A percentile compares a stretch with the other conserved stretches of the same genome.
Evolutionary conservation across 768 basidiomycete species (phyloP).

Genomic region (Leccinum arenicola): DNA sequence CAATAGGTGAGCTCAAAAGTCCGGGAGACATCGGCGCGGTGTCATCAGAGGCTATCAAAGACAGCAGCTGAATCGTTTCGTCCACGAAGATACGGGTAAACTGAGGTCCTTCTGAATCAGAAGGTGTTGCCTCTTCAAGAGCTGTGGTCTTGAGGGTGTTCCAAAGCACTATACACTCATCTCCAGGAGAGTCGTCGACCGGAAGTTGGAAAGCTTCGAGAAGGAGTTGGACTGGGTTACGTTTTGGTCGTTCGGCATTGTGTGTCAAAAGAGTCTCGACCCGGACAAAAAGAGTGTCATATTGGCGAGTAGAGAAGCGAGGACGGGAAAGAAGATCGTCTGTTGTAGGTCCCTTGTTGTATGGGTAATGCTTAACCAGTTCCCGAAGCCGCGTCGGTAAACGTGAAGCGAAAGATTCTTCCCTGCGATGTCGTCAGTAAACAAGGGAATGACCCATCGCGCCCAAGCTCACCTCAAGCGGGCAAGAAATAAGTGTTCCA

Average conservation of each 20-base stretch:
- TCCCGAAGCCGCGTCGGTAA: constrained; percentile 72
- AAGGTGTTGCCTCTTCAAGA: constrained; percentile 27
- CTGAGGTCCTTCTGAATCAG: constrained; percentile 32
- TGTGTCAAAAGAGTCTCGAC: constrained; percentile 53
- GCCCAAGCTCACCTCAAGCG: constrained; percentile 54
- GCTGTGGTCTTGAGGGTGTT: constrained; percentile 46
- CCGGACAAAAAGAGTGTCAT: constrained; percentile 65
- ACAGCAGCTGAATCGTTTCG: constrained; percentile 55
- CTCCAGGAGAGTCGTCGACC: constrained; percentile 31
- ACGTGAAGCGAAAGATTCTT: constrained; percentile 51
- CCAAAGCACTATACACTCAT: constrained; percentile 49
- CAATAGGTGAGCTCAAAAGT: constrained; percentile 35
- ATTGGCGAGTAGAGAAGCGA: constrained; percentile 62
- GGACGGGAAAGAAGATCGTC: constrained; percentile 56
- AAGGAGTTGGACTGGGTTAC: constrained; percentile 59
- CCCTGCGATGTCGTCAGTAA: constrained; percentile 37
- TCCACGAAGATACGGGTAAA: constrained; percentile 61
- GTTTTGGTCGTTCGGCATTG: constrained; percentile 34
- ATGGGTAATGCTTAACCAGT: constrained; percentile 70
- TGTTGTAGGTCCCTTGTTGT: constrained; percentile 34
- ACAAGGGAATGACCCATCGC: neutral
- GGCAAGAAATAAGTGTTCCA: constrained; percentile 77
- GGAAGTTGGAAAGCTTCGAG: constrained; percentile 55
- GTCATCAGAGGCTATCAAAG: constrained; percentile 47
- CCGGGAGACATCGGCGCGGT: constrained; percentile 29